Percentiles rank a stretch among this genome's conserved stretches.
Conservation (phyloP, 768 basidiomycete genomes). For the Filobasidium wieringae region DNA sequence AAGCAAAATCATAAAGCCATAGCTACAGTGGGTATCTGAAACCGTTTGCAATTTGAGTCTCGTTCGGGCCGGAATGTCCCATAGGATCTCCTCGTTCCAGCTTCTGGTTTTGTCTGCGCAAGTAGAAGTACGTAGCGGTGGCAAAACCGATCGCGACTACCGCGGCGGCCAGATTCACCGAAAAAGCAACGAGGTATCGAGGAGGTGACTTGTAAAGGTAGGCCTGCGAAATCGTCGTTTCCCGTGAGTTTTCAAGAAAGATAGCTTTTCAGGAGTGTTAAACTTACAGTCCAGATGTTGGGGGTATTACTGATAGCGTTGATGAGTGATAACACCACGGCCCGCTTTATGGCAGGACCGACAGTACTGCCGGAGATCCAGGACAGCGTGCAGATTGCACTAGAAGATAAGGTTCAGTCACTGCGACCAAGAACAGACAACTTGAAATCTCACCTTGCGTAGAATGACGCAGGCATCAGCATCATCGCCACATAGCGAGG, state of each 20-base stretch:
- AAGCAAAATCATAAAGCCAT: too few relatives aligned
- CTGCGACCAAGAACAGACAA: not conserved
- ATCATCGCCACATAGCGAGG: conserved; percentile 35
- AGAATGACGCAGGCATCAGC: conserved; percentile 30
- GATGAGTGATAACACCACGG: conserved; percentile 30
- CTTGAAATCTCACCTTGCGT: conserved; percentile 5
- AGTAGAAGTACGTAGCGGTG: conserved; percentile 23
- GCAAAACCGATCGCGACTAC: conserved; percentile 25
- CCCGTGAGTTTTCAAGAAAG: not conserved
- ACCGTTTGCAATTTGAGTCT: conserved; percentile 26
- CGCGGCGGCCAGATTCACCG: conserved; percentile 31
- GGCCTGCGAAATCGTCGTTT: not conserved
- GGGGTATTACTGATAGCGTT: conserved; percentile 28
- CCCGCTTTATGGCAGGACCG: conserved; percentile 32
- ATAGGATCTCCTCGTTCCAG: conserved; percentile 27
- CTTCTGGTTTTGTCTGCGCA: conserved; percentile 26
- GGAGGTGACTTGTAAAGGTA: conserved; percentile 35
- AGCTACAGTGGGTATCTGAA: conserved; percentile 28
- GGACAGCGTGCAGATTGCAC: conserved; percentile 29
- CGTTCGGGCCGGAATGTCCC: conserved; percentile 25
- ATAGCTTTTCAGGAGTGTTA: not conserved
- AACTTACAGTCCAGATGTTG: conserved; percentile 29
- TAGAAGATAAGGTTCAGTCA: too few relatives aligned
- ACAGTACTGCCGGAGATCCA: conserved; percentile 30
- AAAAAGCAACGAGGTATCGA: conserved; percentile 31